Evolutionary conservation across 768 basidiomycete genomes (phyloP).

Genomic region (Rhizopogon salebrosus): DNA sequence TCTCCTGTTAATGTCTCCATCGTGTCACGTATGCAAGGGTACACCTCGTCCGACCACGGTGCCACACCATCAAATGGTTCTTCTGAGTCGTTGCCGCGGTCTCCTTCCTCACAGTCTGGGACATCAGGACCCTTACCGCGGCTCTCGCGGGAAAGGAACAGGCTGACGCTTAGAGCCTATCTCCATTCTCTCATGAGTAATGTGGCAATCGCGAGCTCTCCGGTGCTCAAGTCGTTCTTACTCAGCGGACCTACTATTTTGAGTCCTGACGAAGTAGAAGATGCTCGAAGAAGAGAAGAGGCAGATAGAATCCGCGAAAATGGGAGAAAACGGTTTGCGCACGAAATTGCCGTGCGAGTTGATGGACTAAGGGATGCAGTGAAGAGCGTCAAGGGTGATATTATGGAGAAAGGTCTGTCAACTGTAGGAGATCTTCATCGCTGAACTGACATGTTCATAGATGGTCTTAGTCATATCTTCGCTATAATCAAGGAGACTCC

Average conservation of each 20-base stretch:
- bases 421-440: background rate
- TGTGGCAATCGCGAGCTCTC: slow-evolving; percentile 73
- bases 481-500: slow-evolving; percentile 79
- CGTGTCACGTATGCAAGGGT: slow-evolving; percentile 62
- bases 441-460: slow-evolving; percentile 32
- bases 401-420: slow-evolving; percentile 78
- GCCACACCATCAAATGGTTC: slow-evolving; percentile 7
- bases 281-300: slow-evolving; percentile 77
- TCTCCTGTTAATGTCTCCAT: slow-evolving; percentile 10
- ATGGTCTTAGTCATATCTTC: slow-evolving; percentile 88
- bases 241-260: slow-evolving; percentile 69
- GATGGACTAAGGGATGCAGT: slow-evolving; percentile 81
- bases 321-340: slow-evolving; percentile 77
- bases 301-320: slow-evolving; percentile 86
- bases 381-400: slow-evolving; percentile 85
- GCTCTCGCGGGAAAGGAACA: slow-evolving; percentile 88
- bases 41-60: slow-evolving; percentile 6
- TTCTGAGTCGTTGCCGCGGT: slow-evolving; percentile 51
- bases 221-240: slow-evolving; percentile 83
- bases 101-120: slow-evolving; percentile 73
- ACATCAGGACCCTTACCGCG: slow-evolving; percentile 46
- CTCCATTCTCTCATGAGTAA: slow-evolving; percentile 75
- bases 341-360: slow-evolving; percentile 82
- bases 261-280: slow-evolving; percentile 68
- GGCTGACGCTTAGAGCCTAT: slow-evolving; percentile 90